Conservation (phyloP, 2,329 filamentous ascomycete genomes). For the Scedosporium apiospermum region DNA sequence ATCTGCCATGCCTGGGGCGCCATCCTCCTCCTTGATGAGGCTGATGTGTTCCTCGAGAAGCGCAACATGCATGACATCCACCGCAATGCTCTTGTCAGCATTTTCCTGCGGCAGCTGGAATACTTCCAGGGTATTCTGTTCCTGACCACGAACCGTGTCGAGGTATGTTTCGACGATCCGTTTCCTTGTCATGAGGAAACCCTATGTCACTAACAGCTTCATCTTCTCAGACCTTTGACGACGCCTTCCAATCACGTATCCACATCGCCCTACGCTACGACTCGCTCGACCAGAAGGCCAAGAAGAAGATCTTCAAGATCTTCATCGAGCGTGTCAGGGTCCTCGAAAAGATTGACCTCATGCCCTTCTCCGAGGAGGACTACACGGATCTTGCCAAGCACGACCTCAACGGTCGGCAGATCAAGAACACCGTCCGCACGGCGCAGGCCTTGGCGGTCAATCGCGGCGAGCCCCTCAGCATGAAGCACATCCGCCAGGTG, state of each 20-base stretch:
- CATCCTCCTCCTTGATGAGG: conserved; percentile 17
- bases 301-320: conserved; percentile 72
- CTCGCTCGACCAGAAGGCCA: conserved; percentile 60
- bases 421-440: conserved; percentile 68
- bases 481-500: conserved; percentile 73
- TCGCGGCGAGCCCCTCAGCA: conserved; percentile 59
- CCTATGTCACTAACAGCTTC: not conserved
- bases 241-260: conserved; percentile 81
- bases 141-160: conserved; percentile 36
- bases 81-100: conserved; percentile 18
- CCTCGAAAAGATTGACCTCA: conserved; percentile 50
- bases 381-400: conserved; percentile 56
- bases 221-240: conserved; percentile 62
- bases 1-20: conserved; percentile 16
- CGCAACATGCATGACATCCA: conserved; percentile 13
- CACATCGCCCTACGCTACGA: conserved; percentile 79
- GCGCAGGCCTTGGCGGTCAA: conserved; percentile 76
- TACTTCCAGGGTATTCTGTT: conserved; percentile 32
- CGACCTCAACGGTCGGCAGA: conserved; percentile 56
- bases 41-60: conserved; percentile 12
- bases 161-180: not conserved
- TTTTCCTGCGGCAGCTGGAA: conserved; percentile 30
- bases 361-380: conserved; percentile 57
- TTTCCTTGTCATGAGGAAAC: not conserved
- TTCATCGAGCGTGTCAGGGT: conserved; percentile 66